phyloP scores from a whole-genome alignment of 768 basidiomycete species.

The Hygrocybe punicea region DNA sequence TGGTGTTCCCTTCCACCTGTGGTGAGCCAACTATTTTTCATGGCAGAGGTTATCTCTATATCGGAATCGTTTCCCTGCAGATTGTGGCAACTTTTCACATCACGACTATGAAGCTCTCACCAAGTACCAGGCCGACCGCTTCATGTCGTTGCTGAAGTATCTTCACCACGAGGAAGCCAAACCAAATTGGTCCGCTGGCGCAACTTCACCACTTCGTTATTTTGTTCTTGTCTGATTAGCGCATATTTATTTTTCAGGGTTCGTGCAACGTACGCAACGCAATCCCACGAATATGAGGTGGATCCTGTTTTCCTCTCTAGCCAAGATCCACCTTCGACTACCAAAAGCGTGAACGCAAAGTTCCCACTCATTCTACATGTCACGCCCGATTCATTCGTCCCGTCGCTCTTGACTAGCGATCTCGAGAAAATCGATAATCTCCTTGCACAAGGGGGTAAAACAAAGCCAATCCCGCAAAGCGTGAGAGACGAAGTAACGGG shows the following conservation, averaged over 20 bases:
- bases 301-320: conserved; percentile 12
- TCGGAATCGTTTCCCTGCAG: conserved; percentile 11
- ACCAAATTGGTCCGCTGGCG: conserved; percentile 10
- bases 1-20: conserved; percentile 26
- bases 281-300: conserved; percentile 7
- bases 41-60: not conserved
- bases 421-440: not conserved
- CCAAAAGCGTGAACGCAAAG: not conserved
- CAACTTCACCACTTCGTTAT: too few species aligned
- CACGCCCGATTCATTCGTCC: not conserved
- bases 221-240: too few species aligned
- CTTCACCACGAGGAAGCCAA: conserved; percentile 21
- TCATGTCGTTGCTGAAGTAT: conserved; percentile 30
- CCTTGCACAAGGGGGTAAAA: not conserved
- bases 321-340: not conserved
- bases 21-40: conserved; percentile 14
- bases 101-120: conserved; percentile 32
- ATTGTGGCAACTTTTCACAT: conserved; percentile 29
- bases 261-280: conserved; percentile 27
- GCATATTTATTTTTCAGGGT: too few species aligned
- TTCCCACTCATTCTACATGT: not conserved
- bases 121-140: conserved; percentile 32
- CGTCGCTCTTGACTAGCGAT: too few species aligned
- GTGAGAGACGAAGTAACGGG: not conserved
- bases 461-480: not conserved